phyloP scores from a whole-genome alignment of 2,329 filamentous ascomycete genomes.

The Microdochium paspali region DNA sequence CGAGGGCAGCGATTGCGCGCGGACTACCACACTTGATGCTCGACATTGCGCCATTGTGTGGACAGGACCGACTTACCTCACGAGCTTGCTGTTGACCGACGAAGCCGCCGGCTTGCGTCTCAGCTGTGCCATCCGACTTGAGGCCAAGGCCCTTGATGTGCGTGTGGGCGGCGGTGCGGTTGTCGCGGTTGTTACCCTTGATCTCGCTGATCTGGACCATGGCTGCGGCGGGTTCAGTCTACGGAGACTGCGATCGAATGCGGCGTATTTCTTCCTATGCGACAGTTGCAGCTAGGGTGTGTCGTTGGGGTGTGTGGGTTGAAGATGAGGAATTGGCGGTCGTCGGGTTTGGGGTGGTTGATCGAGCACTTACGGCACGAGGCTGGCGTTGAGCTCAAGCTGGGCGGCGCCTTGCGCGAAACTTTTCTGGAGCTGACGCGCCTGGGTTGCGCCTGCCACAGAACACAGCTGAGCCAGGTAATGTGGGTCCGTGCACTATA shows the following conservation, averaged over 20 bases:
- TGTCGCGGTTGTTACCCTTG: slow-evolving; percentile 89
- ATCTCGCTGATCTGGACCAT: slow-evolving; percentile 93
- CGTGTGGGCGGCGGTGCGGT: slow-evolving; percentile 91
- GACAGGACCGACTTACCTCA: too few relatives aligned
- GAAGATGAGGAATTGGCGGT: not conserved
- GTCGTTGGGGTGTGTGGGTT: not conserved
- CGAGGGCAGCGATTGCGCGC: too few relatives aligned
- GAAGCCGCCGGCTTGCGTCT: slow-evolving; percentile 72
- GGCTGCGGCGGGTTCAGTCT: slow-evolving; percentile 24
- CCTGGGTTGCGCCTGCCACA: not conserved
- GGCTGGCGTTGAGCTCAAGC: not conserved
- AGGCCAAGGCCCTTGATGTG: slow-evolving; percentile 95
- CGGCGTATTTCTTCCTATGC: slow-evolving; percentile 5
- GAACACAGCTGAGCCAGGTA: not conserved
- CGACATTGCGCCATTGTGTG: too few relatives aligned
- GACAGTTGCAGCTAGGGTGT: slow-evolving; percentile 1
- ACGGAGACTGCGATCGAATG: slow-evolving; percentile 2
- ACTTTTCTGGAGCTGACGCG: slow-evolving; percentile 1
- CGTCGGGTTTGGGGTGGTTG: slow-evolving; percentile 1
- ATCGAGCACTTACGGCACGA: not conserved
- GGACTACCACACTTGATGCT: too few relatives aligned
- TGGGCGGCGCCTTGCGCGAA: not conserved
- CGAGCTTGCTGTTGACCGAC: slow-evolving; percentile 80
- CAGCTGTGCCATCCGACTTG: slow-evolving; percentile 75
- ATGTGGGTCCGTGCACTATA: not conserved